A percentile compares a stretch with the other conserved stretches of the same genome.
These are phyloP conservation scores for Eucalyptus regnans DNA, from an alignment of 345 rosid genomes.

Conservation along the genomic window DNA sequence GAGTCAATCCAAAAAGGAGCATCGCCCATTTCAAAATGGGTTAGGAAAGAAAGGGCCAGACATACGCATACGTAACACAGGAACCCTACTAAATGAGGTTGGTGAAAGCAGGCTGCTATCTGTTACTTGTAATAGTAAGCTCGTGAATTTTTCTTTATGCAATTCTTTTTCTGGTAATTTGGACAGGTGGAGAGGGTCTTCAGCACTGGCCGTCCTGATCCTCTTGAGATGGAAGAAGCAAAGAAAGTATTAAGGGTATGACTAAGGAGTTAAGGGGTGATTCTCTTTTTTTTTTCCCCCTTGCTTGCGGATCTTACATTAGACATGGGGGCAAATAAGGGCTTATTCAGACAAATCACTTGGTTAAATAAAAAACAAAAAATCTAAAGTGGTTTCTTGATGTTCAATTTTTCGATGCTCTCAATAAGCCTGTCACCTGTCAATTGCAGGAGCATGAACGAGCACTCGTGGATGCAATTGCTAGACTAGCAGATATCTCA, in stretches of 20 bases:
- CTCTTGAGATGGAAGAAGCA: constrained; percentile 71
- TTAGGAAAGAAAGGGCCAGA: constrained; percentile 45
- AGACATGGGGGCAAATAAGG: background rate
- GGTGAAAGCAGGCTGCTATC: background rate
- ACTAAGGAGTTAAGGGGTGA: background rate
- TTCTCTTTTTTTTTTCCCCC: background rate
- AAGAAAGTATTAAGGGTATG: constrained; percentile 68
- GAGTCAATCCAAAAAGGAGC: constrained; percentile 59
- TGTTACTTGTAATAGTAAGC: background rate
- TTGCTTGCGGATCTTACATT: background rate
- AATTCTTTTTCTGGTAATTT: background rate
- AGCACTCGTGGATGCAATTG: constrained; percentile 61
- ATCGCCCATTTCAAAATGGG: constrained; percentile 62
- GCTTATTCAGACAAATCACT: background rate
- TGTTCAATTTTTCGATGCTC: background rate
- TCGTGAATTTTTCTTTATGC: background rate
- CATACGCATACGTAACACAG: constrained; percentile 67
- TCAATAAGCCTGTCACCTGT: background rate
- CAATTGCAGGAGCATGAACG: constrained; percentile 64
- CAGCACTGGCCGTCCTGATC: constrained; percentile 53
- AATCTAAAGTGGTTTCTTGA: background rate
- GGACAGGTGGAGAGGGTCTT: constrained; percentile 76
- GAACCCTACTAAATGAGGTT: constrained; percentile 65
- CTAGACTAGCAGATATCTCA: constrained; percentile 60
- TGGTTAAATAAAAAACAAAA: background rate